A percentile compares a stretch with the other conserved stretches of the same genome.
Evolutionary conservation across 371 early-diverging fungal species (phyloP).

Genomic region (Mortierella sp.): DNA sequence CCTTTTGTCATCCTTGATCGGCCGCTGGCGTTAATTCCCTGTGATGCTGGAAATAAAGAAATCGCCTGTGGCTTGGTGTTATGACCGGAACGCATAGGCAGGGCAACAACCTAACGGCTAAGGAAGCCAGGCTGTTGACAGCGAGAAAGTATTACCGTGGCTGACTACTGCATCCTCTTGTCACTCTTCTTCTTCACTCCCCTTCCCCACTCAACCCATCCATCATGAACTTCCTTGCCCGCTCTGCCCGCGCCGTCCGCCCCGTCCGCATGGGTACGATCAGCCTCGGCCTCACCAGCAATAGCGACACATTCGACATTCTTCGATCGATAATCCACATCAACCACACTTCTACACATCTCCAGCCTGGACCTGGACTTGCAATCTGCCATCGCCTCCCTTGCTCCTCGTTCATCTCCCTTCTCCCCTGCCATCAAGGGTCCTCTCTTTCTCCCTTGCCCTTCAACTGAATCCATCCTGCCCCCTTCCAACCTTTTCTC

Average conservation of each 20-base stretch:
- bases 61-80: conserved; percentile 5
- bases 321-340: not conserved
- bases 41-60: not conserved
- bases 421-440: not conserved
- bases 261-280: conserved; percentile 55
- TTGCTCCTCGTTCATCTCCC: not conserved
- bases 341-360: not conserved
- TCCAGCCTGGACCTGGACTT: not conserved
- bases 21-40: not conserved
- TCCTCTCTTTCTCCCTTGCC: not conserved
- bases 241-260: conserved; percentile 55
- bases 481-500: not conserved
- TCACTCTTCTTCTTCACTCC: not conserved
- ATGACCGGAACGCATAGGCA: conserved; percentile 7
- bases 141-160: not conserved
- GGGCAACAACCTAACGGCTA: not conserved
- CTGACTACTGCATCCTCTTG: not conserved
- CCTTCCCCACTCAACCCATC: conserved; percentile 30
- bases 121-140: not conserved
- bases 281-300: not conserved
- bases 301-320: not conserved
- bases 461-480: not conserved
- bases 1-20: not conserved
- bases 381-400: not conserved
- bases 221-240: conserved; percentile 53